Conservation (phyloP, 2,329 filamentous ascomycete genomes). For the Botrytis deweyae region DNA sequence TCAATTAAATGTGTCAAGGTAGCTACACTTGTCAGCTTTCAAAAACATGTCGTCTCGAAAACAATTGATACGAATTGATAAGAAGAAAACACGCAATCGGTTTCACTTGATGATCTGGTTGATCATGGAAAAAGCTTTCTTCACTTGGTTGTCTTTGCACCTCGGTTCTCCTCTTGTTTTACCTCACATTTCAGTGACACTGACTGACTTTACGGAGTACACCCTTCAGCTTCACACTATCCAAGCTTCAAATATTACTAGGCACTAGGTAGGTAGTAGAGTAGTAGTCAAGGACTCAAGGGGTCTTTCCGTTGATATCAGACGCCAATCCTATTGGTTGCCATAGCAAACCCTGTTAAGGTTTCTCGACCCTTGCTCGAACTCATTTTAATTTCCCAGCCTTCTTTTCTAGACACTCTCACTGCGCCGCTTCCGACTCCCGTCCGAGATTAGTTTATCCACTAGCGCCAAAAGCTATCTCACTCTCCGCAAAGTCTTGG, state of each 20-base stretch:
- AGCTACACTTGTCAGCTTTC: background rate
- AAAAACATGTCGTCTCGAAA: background rate
- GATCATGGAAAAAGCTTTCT: background rate
- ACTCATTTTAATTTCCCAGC: background rate
- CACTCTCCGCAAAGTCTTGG: conserved; percentile 7
- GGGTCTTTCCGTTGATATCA: background rate
- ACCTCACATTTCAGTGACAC: background rate
- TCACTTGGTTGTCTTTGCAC: background rate
- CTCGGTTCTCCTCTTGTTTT: background rate
- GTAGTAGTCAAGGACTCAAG: background rate
- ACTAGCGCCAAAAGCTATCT: background rate
- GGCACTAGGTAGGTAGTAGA: too few relatives aligned
- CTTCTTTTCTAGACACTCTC: background rate
- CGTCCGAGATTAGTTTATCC: background rate
- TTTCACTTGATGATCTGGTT: background rate
- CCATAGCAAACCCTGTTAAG: background rate
- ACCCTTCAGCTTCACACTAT: background rate
- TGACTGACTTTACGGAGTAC: background rate
- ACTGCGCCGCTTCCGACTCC: conserved; percentile 10
- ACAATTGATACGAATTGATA: background rate
- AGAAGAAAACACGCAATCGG: background rate
- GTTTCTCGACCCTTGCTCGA: background rate
- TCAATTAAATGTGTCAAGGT: background rate
- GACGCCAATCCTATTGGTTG: background rate
- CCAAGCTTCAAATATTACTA: background rate